Base-by-base conservation (phyloP, 331 rosid genomes). In the Pyracantha coccinea region DNA sequence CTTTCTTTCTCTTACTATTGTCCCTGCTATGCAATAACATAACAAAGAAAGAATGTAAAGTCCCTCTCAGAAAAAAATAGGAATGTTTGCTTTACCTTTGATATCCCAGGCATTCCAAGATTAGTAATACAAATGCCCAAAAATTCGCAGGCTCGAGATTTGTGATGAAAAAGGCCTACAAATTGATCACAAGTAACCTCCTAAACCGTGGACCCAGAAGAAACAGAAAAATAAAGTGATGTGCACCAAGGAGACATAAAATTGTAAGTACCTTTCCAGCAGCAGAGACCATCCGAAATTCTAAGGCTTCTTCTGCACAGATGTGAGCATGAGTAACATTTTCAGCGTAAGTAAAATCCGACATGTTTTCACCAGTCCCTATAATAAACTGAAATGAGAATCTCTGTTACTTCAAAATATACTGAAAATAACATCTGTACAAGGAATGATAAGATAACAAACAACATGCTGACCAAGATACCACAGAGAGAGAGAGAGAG, bases 321-420 rank as follows among this genome's bases (percentile, higher is more conserved):
- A 93, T 78, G 78, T 89, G 93, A 72, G 98, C 98, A 89, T 91
- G 92, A 65, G 86, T 50, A 60, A 91, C 92, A 86, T 93, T 93
- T 89, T 93, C 97, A 64, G 66, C 88, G 83, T 78, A 91, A 41
- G 96, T 91, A 80, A 93, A 91, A 79, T 93, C 97, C 0, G 96
- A 85, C 76, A 81, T 71, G 82, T 85, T 89, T 80, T 86, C 89
- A 71, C 96, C 93, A 84, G 78, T 83, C 80, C 98, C 98, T 91
- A 91, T 69, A 84, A 88, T 89, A 83, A 86, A 86, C 98, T 93
- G 98, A 82, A 93, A 91, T 84, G 84, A 86, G 85, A 83, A 77
- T 80, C 79, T 75, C 68, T 79, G 93, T 92, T 85, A 92, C 85
- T 84, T 82, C 17, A 80, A 81, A 75, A 71, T 69, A 75, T 45